Evolutionary conservation across 2,329 filamentous ascomycete genomes (phyloP).

Genomic region (Clarireedia homoeocarpa): DNA sequence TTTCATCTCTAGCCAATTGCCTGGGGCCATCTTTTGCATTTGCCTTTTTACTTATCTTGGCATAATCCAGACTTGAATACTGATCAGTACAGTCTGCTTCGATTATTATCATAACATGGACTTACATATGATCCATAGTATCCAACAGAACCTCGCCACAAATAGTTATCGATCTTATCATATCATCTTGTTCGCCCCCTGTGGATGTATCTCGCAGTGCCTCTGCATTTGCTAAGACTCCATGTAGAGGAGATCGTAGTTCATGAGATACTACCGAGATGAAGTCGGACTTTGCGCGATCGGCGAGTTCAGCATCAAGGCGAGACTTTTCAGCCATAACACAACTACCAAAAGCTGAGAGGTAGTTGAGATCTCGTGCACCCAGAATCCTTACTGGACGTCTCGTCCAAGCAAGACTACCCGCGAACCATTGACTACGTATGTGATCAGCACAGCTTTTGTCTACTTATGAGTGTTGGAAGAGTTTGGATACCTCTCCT

Average conservation of each 20-base stretch:
- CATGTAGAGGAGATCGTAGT: conserved; percentile 51
- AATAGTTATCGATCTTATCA: conserved; percentile 40
- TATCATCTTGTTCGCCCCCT: conserved; percentile 36
- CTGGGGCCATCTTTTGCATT: neutral
- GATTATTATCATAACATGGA: neutral
- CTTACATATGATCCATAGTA: conserved; percentile 44
- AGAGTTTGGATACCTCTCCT: too few species aligned
- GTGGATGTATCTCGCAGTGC: conserved; percentile 41
- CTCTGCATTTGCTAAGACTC: conserved; percentile 45
- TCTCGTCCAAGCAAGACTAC: conserved; percentile 41
- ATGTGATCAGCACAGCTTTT: neutral
- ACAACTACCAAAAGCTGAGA: conserved; percentile 42
- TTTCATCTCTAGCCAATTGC: neutral
- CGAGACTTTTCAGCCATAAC: conserved; percentile 50
- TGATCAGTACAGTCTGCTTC: conserved; percentile 10
- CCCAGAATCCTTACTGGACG: conserved; percentile 36
- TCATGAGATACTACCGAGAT: conserved; percentile 55
- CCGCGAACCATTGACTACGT: conserved; percentile 36
- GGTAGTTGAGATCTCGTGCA: conserved; percentile 38
- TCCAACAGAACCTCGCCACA: conserved; percentile 44
- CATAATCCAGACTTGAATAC: conserved; percentile 30
- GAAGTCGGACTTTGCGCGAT: conserved; percentile 44
- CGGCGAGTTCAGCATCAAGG: conserved; percentile 33
- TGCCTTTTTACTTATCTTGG: conserved; percentile 15
- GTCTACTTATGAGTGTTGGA: neutral